Evolutionary conservation across 441 rosid genomes (phyloP).

Genomic region (Mallotus repandus): DNA sequence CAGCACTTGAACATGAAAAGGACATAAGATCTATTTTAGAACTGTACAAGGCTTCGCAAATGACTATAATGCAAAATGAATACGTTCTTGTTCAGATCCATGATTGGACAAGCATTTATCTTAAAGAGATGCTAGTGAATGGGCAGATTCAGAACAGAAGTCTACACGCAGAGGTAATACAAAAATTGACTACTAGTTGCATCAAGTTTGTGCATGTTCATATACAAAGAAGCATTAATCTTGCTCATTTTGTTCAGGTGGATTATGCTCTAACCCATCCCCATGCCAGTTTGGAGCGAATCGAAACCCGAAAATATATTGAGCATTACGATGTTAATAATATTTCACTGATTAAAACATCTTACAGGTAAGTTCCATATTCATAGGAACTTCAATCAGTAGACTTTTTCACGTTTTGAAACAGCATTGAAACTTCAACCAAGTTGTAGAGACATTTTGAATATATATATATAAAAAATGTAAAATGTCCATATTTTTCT

Average conservation of each 20-base stretch:
- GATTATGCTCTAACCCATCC: conserved; percentile 7
- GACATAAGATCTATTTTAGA: background rate
- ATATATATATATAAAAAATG: no score
- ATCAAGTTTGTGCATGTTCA: no score
- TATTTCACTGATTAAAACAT: background rate
- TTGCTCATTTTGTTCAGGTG: conserved; percentile 11
- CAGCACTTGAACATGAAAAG: background rate
- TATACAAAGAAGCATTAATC: background rate
- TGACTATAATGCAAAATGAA: background rate
- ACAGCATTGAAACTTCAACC: no score
- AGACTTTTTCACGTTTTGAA: no score
- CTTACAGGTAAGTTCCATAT: background rate
- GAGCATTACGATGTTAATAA: background rate
- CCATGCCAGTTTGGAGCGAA: conserved; percentile 5
- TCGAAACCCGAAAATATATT: background rate
- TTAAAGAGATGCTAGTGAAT: background rate
- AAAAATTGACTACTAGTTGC: no score
- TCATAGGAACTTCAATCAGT: no score
- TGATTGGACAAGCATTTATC: conserved; percentile 3
- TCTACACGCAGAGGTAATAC: background rate
- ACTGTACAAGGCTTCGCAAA: conserved; percentile 11
- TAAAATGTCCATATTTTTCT: no score
- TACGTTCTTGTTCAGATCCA: background rate
- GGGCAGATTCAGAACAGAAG: background rate
- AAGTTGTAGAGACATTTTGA: no score